These are phyloP conservation scores for Endoconidiophora laricicola DNA, from an alignment of 2,329 filamentous ascomycete genomes.

Conservation along the genomic window DNA sequence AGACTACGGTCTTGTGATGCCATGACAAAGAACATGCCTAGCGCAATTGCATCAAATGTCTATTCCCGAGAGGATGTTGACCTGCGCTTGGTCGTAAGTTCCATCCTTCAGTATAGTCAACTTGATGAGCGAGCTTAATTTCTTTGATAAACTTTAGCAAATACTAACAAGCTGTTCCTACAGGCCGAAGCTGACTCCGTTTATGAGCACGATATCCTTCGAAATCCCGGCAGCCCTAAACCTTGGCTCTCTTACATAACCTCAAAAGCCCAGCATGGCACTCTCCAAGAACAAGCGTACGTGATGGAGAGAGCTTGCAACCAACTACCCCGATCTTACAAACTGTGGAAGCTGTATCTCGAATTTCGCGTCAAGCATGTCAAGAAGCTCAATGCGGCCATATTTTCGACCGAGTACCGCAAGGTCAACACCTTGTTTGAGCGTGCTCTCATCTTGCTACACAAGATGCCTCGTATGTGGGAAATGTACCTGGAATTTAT, in stretches of 20 bases:
- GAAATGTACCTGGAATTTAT: conserved; percentile 92
- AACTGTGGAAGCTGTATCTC: conserved; percentile 97
- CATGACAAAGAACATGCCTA: conserved; percentile 5
- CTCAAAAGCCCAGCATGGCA: conserved; percentile 79
- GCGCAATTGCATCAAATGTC: not conserved
- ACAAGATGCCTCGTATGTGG: conserved; percentile 99
- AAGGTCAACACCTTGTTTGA: conserved; percentile 96
- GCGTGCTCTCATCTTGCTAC: conserved; percentile 75
- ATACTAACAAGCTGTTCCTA: conserved; percentile 14
- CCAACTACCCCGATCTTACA: conserved; percentile 86
- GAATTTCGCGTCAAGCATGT: conserved; percentile 70
- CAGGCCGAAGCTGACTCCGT: conserved; percentile 76
- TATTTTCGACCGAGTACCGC: conserved; percentile 62
- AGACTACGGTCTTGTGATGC: not conserved
- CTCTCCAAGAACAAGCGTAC: conserved; percentile 65
- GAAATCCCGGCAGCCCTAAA: conserved; percentile 70
- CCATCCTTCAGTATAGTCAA: not conserved
- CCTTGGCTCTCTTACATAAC: conserved; percentile 92
- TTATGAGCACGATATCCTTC: conserved; percentile 90
- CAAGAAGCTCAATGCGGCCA: conserved; percentile 63
- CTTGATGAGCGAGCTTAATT: too few species aligned
- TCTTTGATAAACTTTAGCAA: not conserved
- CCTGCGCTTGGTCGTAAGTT: conserved; percentile 32
- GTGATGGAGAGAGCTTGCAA: conserved; percentile 81
- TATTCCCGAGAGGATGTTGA: conserved; percentile 17